Evolutionary conservation across 2,329 filamentous ascomycete genomes (phyloP).

Genomic region (Cylindrodendrum hubeiense): DNA sequence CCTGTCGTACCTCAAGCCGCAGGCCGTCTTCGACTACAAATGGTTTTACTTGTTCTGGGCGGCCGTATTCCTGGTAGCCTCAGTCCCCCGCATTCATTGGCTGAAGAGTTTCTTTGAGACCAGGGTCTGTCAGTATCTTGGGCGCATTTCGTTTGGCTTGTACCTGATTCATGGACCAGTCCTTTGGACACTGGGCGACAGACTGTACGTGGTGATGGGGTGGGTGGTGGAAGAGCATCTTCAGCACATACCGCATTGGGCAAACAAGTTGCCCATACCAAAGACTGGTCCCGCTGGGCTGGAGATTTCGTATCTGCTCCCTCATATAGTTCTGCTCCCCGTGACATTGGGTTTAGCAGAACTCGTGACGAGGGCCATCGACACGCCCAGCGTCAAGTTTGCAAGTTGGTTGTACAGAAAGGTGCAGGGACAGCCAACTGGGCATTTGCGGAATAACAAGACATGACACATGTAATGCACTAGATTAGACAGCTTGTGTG

Average conservation of each 20-base stretch:
- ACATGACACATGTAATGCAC: background rate
- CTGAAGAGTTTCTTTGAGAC: conserved; percentile 70
- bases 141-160: conserved; percentile 71
- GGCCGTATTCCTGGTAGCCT: conserved; percentile 66
- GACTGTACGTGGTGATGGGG: conserved; percentile 72
- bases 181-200: conserved; percentile 70
- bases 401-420: conserved; percentile 68
- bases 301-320: conserved; percentile 69
- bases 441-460: background rate
- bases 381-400: conserved; percentile 71
- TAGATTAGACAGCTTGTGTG: too few relatives aligned
- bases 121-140: conserved; percentile 71
- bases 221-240: conserved; percentile 63
- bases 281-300: conserved; percentile 69
- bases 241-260: conserved; percentile 67
- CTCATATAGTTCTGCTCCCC: conserved; percentile 71
- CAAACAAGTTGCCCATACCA: conserved; percentile 66
- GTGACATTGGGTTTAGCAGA: conserved; percentile 71
- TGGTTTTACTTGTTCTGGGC: conserved; percentile 78
- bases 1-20: conserved; percentile 71
- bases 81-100: conserved; percentile 68
- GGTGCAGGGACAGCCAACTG: conserved; percentile 47
- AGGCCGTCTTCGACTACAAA: conserved; percentile 74
- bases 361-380: conserved; percentile 65
- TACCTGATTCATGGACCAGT: conserved; percentile 76